Percentiles rank a stretch among this genome's conserved stretches.
These are phyloP conservation scores for Groenewaldozyma auringiensis DNA, from an alignment of 1,139 yeast genomes.

Conservation along the genomic window DNA sequence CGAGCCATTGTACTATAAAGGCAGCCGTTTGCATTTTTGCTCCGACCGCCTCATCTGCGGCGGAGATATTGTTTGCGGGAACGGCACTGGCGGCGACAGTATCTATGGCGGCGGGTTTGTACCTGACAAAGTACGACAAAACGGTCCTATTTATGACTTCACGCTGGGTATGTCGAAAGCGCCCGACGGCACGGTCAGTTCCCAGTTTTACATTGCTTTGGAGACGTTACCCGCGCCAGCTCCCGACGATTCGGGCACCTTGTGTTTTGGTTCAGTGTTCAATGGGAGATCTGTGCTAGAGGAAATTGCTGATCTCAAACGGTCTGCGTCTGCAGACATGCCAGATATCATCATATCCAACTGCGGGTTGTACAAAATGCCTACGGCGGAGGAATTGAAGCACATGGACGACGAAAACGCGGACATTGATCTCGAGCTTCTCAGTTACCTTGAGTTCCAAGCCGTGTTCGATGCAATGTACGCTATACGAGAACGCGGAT, in stretches of 20 bases:
- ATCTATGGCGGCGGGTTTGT: conserved; percentile 55
- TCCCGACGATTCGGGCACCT: conserved; percentile 80
- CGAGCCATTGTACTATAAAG: conserved; percentile 64
- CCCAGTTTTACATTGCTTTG: conserved; percentile 75
- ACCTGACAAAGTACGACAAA: conserved; percentile 81
- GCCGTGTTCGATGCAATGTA: conserved; percentile 60
- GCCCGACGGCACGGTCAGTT: conserved; percentile 91
- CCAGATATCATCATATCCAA: conserved; percentile 69
- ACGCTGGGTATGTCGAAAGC: conserved; percentile 93
- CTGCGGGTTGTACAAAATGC: conserved; percentile 56
- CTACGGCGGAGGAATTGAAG: conserved; percentile 49
- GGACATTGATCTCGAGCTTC: conserved; percentile 68
- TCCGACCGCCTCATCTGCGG: conserved; percentile 46
- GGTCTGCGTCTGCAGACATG: conserved; percentile 39
- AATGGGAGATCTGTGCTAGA: background rate
- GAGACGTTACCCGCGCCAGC: conserved; percentile 67
- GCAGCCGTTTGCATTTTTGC: conserved; percentile 86
- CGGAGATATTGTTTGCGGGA: conserved; percentile 87
- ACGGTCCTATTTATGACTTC: conserved; percentile 50
- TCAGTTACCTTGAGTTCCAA: conserved; percentile 44
- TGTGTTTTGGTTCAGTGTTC: conserved; percentile 85
- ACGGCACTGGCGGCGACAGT: conserved; percentile 93
- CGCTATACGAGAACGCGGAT: conserved; percentile 68
- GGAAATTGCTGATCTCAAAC: background rate
- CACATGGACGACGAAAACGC: conserved; percentile 68